A percentile compares a stretch with the other conserved stretches of the same genome.
Evolutionary conservation across 148 eudicot genomes (phyloP).

Genomic region (Vaccinium vitisidaea): DNA sequence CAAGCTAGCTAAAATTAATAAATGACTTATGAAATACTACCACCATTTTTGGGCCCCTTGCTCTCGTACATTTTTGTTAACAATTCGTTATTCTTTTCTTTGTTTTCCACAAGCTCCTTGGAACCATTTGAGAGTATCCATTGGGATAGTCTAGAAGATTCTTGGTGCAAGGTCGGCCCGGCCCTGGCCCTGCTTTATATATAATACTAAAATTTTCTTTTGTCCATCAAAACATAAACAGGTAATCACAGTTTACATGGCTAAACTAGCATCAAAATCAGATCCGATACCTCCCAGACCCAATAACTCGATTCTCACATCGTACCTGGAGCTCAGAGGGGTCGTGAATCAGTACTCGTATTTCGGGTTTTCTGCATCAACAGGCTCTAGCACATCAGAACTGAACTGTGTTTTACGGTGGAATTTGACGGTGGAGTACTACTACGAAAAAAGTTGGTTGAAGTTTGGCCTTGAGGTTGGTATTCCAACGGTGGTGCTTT

Average conservation of each 20-base stretch:
- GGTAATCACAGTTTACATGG: neutral
- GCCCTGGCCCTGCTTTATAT: too few relatives aligned
- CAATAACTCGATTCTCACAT: slow-evolving; percentile 47
- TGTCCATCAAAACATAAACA: too few relatives aligned
- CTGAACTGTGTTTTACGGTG: slow-evolving; percentile 74
- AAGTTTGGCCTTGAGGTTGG: slow-evolving; percentile 19
- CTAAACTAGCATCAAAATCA: neutral
- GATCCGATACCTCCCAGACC: slow-evolving; percentile 39
- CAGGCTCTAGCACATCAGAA: slow-evolving; percentile 41
- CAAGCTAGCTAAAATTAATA: too few relatives aligned
- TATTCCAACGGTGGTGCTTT: slow-evolving; percentile 17
- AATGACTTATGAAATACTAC: too few relatives aligned
- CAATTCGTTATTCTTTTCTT: too few relatives aligned
- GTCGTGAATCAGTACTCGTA: slow-evolving; percentile 49
- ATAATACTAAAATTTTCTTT: too few relatives aligned
- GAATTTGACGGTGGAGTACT: slow-evolving; percentile 67
- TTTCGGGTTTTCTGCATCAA: slow-evolving; percentile 80
- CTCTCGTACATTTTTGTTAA: too few relatives aligned
- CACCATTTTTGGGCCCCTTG: too few relatives aligned
- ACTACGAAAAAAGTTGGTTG: neutral
- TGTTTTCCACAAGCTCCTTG: too few relatives aligned
- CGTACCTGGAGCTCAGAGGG: neutral
- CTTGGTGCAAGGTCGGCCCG: too few relatives aligned
- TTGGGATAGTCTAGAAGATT: too few relatives aligned
- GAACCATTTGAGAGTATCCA: too few relatives aligned